These are phyloP conservation scores for Yarrowia porcina DNA, from an alignment of 805 yeast genomes.

Conservation along the genomic window DNA sequence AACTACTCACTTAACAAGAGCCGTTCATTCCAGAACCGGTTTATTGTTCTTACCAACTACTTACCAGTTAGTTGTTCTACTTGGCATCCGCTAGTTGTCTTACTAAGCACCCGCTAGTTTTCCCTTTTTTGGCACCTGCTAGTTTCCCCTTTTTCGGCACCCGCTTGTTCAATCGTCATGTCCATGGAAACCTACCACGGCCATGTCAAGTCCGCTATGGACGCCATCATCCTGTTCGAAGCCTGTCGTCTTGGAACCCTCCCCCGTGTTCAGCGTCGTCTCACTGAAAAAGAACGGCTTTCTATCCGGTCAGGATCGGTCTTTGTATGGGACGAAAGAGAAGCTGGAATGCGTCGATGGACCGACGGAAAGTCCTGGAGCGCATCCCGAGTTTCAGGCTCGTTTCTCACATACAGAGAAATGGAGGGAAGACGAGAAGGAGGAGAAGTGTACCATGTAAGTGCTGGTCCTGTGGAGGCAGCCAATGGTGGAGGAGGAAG, in stretches of 20 bases:
- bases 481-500: too few relatives aligned
- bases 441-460: conserved; percentile 28
- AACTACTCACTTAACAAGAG: too few relatives aligned
- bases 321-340: conserved; percentile 69
- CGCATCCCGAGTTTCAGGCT: conserved; percentile 65
- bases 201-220: conserved; percentile 52
- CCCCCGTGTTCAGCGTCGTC: conserved; percentile 57
- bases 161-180: neutral
- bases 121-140: too few relatives aligned
- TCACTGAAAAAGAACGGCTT: conserved; percentile 54
- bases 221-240: conserved; percentile 63
- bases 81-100: too few relatives aligned
- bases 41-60: too few relatives aligned
- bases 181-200: conserved; percentile 63
- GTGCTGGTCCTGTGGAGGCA: neutral
- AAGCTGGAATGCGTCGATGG: conserved; percentile 73
- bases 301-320: conserved; percentile 57
- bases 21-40: too few relatives aligned
- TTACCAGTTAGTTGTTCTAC: too few relatives aligned
- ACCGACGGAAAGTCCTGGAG: conserved; percentile 75
- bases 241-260: conserved; percentile 57
- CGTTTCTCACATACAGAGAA: conserved; percentile 61
- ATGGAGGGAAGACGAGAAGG: conserved; percentile 43
- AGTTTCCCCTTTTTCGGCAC: too few relatives aligned
- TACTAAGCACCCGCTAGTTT: too few relatives aligned